phyloP scores from a whole-genome alignment of 352 stramenopile species.

The Phytophthora pini region DNA sequence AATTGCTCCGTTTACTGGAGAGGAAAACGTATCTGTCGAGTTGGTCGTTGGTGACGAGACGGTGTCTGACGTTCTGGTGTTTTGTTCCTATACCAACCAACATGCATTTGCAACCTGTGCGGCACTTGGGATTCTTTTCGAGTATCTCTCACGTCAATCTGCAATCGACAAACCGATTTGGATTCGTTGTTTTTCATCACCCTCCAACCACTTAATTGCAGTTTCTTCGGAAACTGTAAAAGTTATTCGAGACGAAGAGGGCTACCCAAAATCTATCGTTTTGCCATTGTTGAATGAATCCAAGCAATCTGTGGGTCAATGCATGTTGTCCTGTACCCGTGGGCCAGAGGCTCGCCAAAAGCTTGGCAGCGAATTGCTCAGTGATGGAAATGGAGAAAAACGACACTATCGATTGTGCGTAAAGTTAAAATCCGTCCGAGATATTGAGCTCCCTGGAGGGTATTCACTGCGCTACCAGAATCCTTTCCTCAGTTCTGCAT shows the following conservation, averaged over 20 bases:
- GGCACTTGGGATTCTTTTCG: slow-evolving; percentile 14
- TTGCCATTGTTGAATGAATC: slow-evolving; percentile 22
- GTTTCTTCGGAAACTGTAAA: slow-evolving; percentile 9
- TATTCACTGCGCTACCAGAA: slow-evolving; percentile 45
- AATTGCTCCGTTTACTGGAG: slow-evolving; percentile 36
- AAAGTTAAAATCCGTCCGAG: slow-evolving; percentile 44
- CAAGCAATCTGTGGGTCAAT: slow-evolving; percentile 25
- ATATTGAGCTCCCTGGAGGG: slow-evolving; percentile 33
- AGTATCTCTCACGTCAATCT: background rate
- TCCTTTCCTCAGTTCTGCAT: slow-evolving; percentile 44
- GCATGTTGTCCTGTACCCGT: slow-evolving; percentile 17
- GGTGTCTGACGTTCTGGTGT: slow-evolving; percentile 26
- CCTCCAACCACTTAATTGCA: slow-evolving; percentile 24
- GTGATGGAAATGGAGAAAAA: slow-evolving; percentile 12
- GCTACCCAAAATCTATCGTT: slow-evolving; percentile 20
- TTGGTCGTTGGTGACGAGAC: slow-evolving; percentile 31
- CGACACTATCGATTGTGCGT: slow-evolving; percentile 47
- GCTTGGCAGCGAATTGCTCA: slow-evolving; percentile 5
- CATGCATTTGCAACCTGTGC: slow-evolving; percentile 42
- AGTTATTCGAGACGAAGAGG: slow-evolving; percentile 14
- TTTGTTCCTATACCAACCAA: slow-evolving; percentile 49
- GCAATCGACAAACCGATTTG: slow-evolving; percentile 9
- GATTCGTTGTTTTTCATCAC: slow-evolving; percentile 35
- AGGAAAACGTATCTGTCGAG: slow-evolving; percentile 52
- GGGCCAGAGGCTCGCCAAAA: slow-evolving; percentile 4